Percentiles rank a stretch among this genome's conserved stretches.
Conservation (phyloP, 129 eudicot genomes). For the Helianthus tuberosus region DNA sequence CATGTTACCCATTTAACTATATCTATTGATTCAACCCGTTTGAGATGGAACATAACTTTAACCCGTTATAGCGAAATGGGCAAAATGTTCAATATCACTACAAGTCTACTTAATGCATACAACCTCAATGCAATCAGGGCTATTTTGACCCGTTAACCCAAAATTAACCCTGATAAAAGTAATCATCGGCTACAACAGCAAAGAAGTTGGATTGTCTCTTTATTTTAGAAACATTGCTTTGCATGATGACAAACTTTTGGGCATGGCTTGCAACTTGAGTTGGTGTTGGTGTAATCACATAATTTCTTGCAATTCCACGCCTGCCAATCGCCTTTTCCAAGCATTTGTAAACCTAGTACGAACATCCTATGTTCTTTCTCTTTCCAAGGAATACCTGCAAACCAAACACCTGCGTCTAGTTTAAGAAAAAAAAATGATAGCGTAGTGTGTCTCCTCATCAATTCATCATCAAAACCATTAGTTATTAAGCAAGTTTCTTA, state of each 20-base stretch:
- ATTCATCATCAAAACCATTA: too few relatives aligned
- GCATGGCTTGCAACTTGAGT: slow-evolving; percentile 97
- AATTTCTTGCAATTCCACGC: slow-evolving; percentile 90
- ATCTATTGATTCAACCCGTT: too few relatives aligned
- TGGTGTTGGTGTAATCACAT: slow-evolving; percentile 81
- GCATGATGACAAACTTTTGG: slow-evolving; percentile 85
- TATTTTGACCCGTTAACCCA: not conserved
- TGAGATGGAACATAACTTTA: too few relatives aligned
- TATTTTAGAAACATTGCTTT: slow-evolving; percentile 79
- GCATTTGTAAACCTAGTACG: slow-evolving; percentile 85
- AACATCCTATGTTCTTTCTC: slow-evolving; percentile 96
- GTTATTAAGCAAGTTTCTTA: too few relatives aligned
- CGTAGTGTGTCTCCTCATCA: not conserved
- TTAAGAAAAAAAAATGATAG: not conserved
- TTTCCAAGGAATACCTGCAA: slow-evolving; percentile 87
- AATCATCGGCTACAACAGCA: slow-evolving; percentile 81
- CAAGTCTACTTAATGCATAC: too few relatives aligned
- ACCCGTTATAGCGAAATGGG: too few relatives aligned
- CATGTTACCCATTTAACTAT: too few relatives aligned
- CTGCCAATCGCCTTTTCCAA: slow-evolving; percentile 99
- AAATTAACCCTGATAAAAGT: slow-evolving; percentile 18
- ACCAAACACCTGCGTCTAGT: slow-evolving; percentile 14
- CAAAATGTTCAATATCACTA: too few relatives aligned
- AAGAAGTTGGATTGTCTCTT: slow-evolving; percentile 90
- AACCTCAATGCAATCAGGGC: too few relatives aligned